Evolutionary conservation across 768 basidiomycete genomes (phyloP), one percentile per base, ranked within the genome.

Genomic region (Jaapia argillacea): DNA sequence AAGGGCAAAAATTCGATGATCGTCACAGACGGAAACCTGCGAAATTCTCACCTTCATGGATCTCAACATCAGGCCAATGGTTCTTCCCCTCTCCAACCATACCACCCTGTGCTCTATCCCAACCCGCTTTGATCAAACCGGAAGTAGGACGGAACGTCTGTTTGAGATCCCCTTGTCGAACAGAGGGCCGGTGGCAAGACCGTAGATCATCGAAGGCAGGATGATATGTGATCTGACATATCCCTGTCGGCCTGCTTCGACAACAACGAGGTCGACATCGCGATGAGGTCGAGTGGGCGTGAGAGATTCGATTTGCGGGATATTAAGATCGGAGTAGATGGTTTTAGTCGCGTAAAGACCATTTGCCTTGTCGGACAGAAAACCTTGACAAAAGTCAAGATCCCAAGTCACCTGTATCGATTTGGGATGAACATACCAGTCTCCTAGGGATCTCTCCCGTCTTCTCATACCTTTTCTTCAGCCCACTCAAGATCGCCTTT

Each of bases 151-250:
- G 0, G 79, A 81, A 42, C 69, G 62, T 1, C 62, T 53, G 49
- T 82, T 77, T 25, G 72, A 66, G 26, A 83, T 61, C 6, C 72
- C 77, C 4, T 61, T 55, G 21, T 75, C 68, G 26, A 71, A 69
- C 21, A 83, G 64, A 4, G 52, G 54, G 5, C 69, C 69, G 4
- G 53, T 55, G 2, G 76, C 72, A 24, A 75, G 59, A 36, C 76
- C 79, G 49, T 74, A 85, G 24, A 87, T 75, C 0, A 77, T 77
- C 3, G 69, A 61, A 1, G 77, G 76, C 10, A 74, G 50, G 41
- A 80, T 51, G 44, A 79, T 75, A 54, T 75, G 72, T 0, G 71
- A 65, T 43, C 65, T 65, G 24, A 68, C 65, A 54, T 71, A 77
- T 13, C 72, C 72, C 62, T 70, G 58, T 28, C 60, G 58, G 48